Evolutionary conservation across 805 yeast genomes (phyloP).

Genomic region (Komagataella ulmi): DNA sequence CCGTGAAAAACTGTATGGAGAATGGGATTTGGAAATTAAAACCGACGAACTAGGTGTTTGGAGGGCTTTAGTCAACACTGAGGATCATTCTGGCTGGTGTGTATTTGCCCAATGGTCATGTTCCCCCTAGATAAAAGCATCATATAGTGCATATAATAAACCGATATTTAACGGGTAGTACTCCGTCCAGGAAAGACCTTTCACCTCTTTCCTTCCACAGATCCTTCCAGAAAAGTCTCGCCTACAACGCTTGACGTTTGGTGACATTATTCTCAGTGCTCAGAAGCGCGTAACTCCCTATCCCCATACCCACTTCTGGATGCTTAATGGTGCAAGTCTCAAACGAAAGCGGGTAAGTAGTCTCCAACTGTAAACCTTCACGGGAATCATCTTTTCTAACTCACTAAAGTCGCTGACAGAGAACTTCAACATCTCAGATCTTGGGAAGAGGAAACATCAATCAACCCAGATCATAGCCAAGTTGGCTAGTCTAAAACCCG

Average conservation of each 20-base stretch:
- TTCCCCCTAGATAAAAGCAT: constrained; percentile 7
- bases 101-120: constrained; percentile 89
- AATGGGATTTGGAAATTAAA: constrained; percentile 47
- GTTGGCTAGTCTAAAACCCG: constrained; percentile 3
- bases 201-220: not conserved
- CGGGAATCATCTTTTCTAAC: not conserved
- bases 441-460: not conserved
- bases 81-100: constrained; percentile 69
- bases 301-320: not conserved
- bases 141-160: not conserved
- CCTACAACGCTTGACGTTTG: not conserved
- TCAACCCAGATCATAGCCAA: constrained; percentile 1
- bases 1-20: constrained; percentile 22
- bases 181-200: not conserved
- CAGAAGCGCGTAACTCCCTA: not conserved
- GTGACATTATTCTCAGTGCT: not conserved
- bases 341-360: constrained; percentile 1
- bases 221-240: not conserved
- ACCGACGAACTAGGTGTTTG: constrained; percentile 69
- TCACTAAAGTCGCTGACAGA: not conserved
- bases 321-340: not conserved
- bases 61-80: constrained; percentile 72
- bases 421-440: not conserved
- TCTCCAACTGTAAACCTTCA: not conserved
- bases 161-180: not conserved